phyloP scores from a whole-genome alignment of 2,329 filamentous ascomycete species.

The Pseudopithomyces maydicus region DNA sequence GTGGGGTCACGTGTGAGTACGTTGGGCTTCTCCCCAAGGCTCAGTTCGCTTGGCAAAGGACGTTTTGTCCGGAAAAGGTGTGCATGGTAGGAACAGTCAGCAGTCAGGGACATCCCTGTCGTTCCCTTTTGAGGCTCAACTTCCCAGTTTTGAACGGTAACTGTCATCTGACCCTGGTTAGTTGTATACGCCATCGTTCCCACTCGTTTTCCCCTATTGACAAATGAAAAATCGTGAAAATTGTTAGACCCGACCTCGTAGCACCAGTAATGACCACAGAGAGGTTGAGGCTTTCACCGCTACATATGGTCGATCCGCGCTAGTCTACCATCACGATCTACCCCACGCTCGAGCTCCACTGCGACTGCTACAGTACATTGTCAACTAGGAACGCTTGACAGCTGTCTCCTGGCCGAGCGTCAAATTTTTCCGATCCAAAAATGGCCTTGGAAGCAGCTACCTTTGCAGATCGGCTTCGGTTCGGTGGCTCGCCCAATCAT shows the following conservation, averaged over 20 bases:
- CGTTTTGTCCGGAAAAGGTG: neutral
- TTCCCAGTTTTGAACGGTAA: neutral
- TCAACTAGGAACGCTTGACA: neutral
- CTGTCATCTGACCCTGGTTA: neutral
- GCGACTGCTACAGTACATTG: neutral
- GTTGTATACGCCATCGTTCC: neutral
- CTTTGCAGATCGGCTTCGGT: neutral
- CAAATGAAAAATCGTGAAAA: neutral
- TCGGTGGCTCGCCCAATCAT: no score
- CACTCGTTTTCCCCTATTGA: neutral
- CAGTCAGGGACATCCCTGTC: neutral
- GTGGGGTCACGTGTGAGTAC: neutral
- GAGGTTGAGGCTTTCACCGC: conserved; percentile 23
- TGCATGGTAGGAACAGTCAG: neutral
- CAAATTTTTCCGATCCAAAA: neutral
- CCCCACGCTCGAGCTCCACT: neutral
- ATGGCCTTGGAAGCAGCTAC: neutral
- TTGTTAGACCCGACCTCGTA: no score
- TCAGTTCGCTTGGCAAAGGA: neutral
- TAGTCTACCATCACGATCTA: neutral
- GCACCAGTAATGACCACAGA: no score
- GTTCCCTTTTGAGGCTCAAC: neutral
- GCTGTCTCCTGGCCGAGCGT: neutral
- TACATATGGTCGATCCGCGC: conserved; percentile 22
- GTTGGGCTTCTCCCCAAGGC: neutral